Base-by-base conservation (phyloP, 768 basidiomycete genomes). In the Mycena haematopus region DNA sequence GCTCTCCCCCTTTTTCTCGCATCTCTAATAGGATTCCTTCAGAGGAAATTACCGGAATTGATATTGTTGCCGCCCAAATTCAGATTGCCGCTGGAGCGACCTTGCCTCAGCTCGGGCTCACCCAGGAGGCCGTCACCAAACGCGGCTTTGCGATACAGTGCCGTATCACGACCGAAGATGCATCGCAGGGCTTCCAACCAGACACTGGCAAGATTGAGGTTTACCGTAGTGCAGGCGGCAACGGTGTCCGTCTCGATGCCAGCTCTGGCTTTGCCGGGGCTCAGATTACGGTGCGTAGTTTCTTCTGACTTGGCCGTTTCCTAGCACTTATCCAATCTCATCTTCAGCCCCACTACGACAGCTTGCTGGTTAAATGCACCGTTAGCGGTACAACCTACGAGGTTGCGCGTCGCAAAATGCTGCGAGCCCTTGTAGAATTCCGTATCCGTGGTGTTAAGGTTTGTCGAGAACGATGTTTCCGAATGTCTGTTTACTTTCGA, bases 31-130 rank as follows among this genome's bases (percentile, higher is more conserved):
- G 54, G 9, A 7, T 53, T 13, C 42, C 51, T 59, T 29, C 74
- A 96, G 97, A 99, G 91, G 96, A 98, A 74, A 99, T 99, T 72
- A 99, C 97, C 63, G 97, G 97, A 53, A 95, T 99, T 75, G 97
- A 99, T 73, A 96, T 99, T 66, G 95, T 99, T 42, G 97, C 97
- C 57, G 97, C 97, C 21, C 97, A 99, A 77, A 99, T 99, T 68
- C 97, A 99, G 79, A 98, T 99, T 70, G 96, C 96, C n/a, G 97
- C 95, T 53, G 97, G 97, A 56, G 97, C 96, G 7, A 92, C 95
- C 47, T 87, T 99, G 46, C 89, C 94, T 10, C 95, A 97, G 74
- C 90, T 99, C 65, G 97, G 97, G 58, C 82, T 99, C 53, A 93
- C 92, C 3, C 97, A 99, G 76, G 96, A 99, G 29, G 91, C 94